These are phyloP conservation scores for Persicaria maculosa DNA, from an alignment of 148 eudicot genomes.

Conservation along the genomic window DNA sequence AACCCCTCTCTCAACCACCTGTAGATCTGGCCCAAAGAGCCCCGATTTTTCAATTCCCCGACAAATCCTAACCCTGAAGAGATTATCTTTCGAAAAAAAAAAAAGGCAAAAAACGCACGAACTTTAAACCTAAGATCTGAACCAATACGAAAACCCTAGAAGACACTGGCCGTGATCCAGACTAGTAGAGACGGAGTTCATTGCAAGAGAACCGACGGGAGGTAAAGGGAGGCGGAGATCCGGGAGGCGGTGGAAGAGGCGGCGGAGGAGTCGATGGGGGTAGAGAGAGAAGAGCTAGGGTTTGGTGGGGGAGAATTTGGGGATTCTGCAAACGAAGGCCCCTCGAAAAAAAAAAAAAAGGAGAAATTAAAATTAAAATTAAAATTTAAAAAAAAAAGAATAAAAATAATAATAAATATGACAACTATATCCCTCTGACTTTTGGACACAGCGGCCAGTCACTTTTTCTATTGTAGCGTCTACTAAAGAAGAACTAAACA, in stretches of 20 bases:
- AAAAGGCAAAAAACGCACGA: not conserved
- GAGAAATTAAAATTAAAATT: not conserved
- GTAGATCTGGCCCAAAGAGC: not conserved
- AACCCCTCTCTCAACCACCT: conserved; percentile 1
- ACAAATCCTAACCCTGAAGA: conserved; percentile 1
- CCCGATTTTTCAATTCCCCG: not conserved
- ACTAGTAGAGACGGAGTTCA: not conserved
- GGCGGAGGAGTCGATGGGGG: conserved; percentile 15
- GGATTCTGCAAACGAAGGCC: conserved; percentile 23
- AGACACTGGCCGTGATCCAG: conserved; percentile 9
- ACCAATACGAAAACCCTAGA: conserved; percentile 8
- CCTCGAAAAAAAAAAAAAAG: conserved; percentile 13
- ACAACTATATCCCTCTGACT: conserved; percentile 4
- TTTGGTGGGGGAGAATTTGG: conserved; percentile 18
- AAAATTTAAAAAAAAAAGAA: too few species aligned
- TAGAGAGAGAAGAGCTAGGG: conserved; percentile 17
- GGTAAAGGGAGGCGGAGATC: not conserved
- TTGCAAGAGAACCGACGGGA: not conserved
- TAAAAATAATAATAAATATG: not conserved
- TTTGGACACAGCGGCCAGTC: not conserved
- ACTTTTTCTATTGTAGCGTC: too few species aligned
- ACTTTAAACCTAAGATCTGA: conserved; percentile 4
- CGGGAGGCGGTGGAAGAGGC: conserved; percentile 12
- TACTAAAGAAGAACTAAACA: too few species aligned
- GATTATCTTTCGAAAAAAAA: not conserved